phyloP scores from a whole-genome alignment of 768 basidiomycete species.

The Tricholoma bakamatsutake region DNA sequence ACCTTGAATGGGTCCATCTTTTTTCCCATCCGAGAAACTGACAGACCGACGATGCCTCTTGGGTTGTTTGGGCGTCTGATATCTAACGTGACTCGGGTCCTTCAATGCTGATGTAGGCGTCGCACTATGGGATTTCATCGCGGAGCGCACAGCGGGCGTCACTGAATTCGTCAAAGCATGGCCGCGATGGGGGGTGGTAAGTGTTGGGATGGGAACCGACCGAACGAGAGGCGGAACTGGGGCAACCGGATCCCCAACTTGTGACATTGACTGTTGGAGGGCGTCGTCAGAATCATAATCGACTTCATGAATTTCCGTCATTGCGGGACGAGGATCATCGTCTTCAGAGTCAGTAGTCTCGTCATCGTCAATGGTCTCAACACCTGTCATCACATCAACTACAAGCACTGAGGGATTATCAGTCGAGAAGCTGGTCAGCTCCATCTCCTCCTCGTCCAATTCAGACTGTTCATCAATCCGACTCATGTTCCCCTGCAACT shows the following conservation, averaged over 20 bases:
- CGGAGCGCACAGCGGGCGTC: slow-evolving; percentile 38
- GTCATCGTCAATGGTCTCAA: slow-evolving; percentile 25
- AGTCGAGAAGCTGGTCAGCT: slow-evolving; percentile 67
- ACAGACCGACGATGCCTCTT: slow-evolving; percentile 72
- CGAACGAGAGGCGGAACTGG: slow-evolving; percentile 4
- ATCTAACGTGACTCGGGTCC: slow-evolving; percentile 39
- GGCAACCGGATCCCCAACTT: slow-evolving; percentile 4
- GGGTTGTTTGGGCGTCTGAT: slow-evolving; percentile 50
- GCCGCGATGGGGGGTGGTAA: slow-evolving; percentile 22
- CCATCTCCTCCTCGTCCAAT: slow-evolving; percentile 59
- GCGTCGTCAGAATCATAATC: slow-evolving; percentile 37
- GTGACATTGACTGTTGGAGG: slow-evolving; percentile 9
- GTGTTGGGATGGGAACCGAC: slow-evolving; percentile 1
- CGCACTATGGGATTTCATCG: slow-evolving; percentile 33
- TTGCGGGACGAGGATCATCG: slow-evolving; percentile 31
- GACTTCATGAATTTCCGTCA: slow-evolving; percentile 25
- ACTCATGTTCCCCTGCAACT: slow-evolving; percentile 31
- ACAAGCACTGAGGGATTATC: slow-evolving; percentile 53
- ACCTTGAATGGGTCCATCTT: slow-evolving; percentile 82
- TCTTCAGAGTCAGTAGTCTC: slow-evolving; percentile 50
- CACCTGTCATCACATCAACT: slow-evolving; percentile 47
- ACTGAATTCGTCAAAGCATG: slow-evolving; percentile 9
- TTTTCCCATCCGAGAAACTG: slow-evolving; percentile 94
- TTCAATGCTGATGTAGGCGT: slow-evolving; percentile 61
- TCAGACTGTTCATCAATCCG: slow-evolving; percentile 44